Evolutionary conservation across 441 rosid genomes (phyloP).

Genomic region (Syzygium malaccense): DNA sequence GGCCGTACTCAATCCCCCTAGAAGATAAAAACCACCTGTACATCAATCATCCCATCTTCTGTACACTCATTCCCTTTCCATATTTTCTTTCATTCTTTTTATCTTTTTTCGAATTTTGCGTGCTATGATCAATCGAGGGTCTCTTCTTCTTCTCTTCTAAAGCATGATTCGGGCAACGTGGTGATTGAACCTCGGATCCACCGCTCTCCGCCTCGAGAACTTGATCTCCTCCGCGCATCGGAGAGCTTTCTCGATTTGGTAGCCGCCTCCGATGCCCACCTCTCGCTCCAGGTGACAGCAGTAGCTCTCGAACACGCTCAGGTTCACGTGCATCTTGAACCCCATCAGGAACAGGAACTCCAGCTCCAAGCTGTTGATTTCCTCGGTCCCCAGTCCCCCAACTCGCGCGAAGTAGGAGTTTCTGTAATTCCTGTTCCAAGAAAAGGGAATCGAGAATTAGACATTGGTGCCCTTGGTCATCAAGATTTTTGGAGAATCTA

Average conservation of each 20-base stretch:
- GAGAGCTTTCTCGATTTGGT: slow-evolving; percentile 73
- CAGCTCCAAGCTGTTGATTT: slow-evolving; percentile 65
- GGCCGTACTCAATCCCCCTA: neutral
- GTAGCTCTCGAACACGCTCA: slow-evolving; percentile 84
- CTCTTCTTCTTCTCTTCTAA: slow-evolving; percentile 8
- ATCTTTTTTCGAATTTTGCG: neutral
- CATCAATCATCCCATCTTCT: neutral
- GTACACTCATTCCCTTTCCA: neutral
- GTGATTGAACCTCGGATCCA: slow-evolving; percentile 14
- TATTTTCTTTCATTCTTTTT: neutral
- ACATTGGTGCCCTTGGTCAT: neutral
- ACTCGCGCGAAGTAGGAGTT: slow-evolving; percentile 80
- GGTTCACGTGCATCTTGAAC: slow-evolving; percentile 81
- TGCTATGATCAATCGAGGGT: neutral
- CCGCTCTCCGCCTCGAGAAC: slow-evolving; percentile 32
- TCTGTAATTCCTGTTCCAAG: slow-evolving; percentile 57
- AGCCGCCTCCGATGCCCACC: slow-evolving; percentile 81
- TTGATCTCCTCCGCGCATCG: slow-evolving; percentile 83
- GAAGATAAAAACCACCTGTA: neutral
- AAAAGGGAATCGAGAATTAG: neutral
- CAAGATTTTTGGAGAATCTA: neutral
- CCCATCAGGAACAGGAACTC: slow-evolving; percentile 83
- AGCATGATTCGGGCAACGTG: slow-evolving; percentile 55
- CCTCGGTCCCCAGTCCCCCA: slow-evolving; percentile 65
- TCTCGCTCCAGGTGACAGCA: slow-evolving; percentile 85